Percentiles rank a stretch among this genome's conserved stretches.
phyloP scores from a whole-genome alignment of 1,284 basidiomycete genomes.

The Tilletiopsis washingtonensis region DNA sequence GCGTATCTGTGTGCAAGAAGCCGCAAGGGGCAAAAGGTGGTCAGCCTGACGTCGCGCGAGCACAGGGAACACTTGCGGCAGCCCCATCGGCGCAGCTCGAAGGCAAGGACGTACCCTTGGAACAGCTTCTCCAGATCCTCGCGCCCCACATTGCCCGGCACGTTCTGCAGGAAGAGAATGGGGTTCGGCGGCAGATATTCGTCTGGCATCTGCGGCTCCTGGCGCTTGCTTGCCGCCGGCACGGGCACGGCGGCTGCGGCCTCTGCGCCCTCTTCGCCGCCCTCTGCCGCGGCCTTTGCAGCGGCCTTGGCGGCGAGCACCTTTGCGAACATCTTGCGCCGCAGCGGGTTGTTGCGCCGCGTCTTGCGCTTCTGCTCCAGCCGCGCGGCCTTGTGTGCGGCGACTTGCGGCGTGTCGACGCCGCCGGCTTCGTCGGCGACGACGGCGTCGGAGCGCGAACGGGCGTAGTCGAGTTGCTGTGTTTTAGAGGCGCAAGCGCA shows the following conservation, averaged over 20 bases:
- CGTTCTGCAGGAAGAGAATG: slow-evolving; percentile 82
- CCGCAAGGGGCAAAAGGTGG: not conserved
- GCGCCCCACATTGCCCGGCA: slow-evolving; percentile 27
- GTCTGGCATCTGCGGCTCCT: slow-evolving; percentile 66
- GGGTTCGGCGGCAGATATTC: slow-evolving; percentile 99
- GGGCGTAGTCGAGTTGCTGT: slow-evolving; percentile 94
- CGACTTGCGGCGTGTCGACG: slow-evolving; percentile 13
- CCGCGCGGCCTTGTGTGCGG: slow-evolving; percentile 56
- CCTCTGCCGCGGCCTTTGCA: slow-evolving; percentile 17
- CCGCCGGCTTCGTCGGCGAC: slow-evolving; percentile 49
- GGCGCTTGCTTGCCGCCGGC: slow-evolving; percentile 4
- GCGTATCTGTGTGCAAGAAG: too few species aligned
- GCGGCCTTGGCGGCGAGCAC: slow-evolving; percentile 20
- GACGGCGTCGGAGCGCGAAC: slow-evolving; percentile 77
- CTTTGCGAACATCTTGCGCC: slow-evolving; percentile 24
- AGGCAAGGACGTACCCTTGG: too few species aligned
- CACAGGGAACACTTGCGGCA: not conserved
- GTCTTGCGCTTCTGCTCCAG: slow-evolving; percentile 29
- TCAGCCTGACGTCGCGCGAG: not conserved
- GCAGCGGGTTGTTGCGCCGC: slow-evolving; percentile 25
- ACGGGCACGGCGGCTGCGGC: slow-evolving; percentile 8
- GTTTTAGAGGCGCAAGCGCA: too few species aligned
- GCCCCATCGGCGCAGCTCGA: too few species aligned
- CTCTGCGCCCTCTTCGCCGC: too few species aligned
- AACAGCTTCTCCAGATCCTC: slow-evolving; percentile 37